Percentiles rank a stretch among this genome's conserved stretches.
Conservation (phyloP, 352 stramenopile species). For the Globisporangium irregulare region DNA sequence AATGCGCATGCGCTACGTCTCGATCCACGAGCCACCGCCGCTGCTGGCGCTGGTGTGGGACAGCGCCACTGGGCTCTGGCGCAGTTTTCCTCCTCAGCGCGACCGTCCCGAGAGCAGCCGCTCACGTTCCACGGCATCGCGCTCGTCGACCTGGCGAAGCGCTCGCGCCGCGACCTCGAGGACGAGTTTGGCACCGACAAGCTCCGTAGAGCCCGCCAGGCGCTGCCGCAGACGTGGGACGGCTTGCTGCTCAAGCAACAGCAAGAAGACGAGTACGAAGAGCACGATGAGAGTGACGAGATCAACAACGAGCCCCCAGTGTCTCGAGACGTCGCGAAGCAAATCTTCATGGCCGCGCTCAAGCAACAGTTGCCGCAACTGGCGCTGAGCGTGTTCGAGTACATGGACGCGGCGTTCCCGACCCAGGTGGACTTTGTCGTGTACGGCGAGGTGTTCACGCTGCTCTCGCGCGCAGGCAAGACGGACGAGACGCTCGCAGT, state of each 20-base stretch:
- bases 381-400: conserved; percentile 35
- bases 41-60: too few relatives aligned
- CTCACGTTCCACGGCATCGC: conserved; percentile 20
- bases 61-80: neutral
- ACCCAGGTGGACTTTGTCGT: conserved; percentile 30
- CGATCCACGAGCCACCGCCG: neutral
- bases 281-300: conserved; percentile 3
- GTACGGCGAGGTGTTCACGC: conserved; percentile 46
- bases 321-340: conserved; percentile 20
- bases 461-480: conserved; percentile 24
- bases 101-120: neutral
- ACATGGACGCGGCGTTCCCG: conserved; percentile 35
- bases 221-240: conserved; percentile 28
- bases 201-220: conserved; percentile 26
- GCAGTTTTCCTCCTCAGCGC: conserved; percentile 3
- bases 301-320: neutral
- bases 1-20: neutral
- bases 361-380: conserved; percentile 27
- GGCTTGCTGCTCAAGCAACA: conserved; percentile 12
- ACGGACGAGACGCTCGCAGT: conserved; percentile 23
- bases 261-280: neutral
- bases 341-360: conserved; percentile 33
- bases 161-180: conserved; percentile 28
- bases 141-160: conserved; percentile 30
- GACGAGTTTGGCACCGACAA: conserved; percentile 20